These are phyloP conservation scores for Eucalyptus rudis DNA, from an alignment of 345 rosid species.

Conservation along the genomic window DNA sequence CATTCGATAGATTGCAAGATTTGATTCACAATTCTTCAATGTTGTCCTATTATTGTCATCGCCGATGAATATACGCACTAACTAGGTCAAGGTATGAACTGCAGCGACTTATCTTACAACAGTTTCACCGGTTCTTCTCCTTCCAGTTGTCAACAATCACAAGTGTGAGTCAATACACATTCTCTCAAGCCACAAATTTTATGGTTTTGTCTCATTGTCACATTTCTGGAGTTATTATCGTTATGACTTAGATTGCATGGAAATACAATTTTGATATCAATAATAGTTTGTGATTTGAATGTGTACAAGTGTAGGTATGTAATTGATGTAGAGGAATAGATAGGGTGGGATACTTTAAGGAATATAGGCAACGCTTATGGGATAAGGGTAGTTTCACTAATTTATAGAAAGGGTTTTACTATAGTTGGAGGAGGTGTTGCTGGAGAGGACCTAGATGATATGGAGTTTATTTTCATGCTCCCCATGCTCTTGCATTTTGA, in stretches of 20 bases:
- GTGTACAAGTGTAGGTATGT: neutral
- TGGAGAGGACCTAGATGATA: too few species aligned
- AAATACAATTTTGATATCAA: neutral
- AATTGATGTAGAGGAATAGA: neutral
- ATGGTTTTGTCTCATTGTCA: neutral
- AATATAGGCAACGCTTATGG: too few species aligned
- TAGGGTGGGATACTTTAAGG: neutral
- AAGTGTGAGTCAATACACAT: conserved; percentile 27
- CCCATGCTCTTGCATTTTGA: accelerated
- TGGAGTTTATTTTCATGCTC: too few species aligned
- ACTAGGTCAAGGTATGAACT: neutral
- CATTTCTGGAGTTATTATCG: neutral
- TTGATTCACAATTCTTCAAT: neutral
- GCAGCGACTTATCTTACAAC: conserved; percentile 79
- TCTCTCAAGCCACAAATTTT: neutral
- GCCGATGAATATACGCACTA: neutral
- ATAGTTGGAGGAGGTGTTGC: too few species aligned
- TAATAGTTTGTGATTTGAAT: neutral
- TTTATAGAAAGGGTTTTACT: too few species aligned
- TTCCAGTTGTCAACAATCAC: conserved; percentile 16
- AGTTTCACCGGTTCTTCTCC: conserved; percentile 38
- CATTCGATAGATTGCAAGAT: neutral
- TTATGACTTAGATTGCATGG: neutral
- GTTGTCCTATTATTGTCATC: neutral
- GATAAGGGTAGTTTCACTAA: neutral